Percentiles rank a stretch among this genome's conserved stretches.
Evolutionary conservation across 2,329 filamentous ascomycete species (phyloP).

Genomic region (Exserohilum rostratum): DNA sequence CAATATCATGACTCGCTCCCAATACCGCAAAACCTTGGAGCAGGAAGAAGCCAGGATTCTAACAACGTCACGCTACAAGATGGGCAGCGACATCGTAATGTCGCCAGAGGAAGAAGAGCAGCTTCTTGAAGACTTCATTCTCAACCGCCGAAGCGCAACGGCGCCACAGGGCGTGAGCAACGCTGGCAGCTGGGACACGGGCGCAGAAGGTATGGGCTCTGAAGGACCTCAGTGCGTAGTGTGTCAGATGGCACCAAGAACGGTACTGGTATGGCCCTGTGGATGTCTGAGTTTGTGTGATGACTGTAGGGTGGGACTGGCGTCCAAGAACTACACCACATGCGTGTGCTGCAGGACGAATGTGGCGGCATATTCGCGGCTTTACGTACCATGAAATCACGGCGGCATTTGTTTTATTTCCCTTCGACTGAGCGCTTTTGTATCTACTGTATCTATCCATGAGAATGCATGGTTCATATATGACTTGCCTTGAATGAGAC

Average conservation of each 20-base stretch:
- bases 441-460: not conserved
- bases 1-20: slow-evolving; percentile 79
- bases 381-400: slow-evolving; percentile 75
- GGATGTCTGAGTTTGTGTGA: slow-evolving; percentile 93
- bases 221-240: slow-evolving; percentile 88
- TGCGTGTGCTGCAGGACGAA: slow-evolving; percentile 93
- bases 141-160: slow-evolving; percentile 58
- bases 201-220: slow-evolving; percentile 75
- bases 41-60: slow-evolving; percentile 73
- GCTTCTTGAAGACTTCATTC: slow-evolving; percentile 64
- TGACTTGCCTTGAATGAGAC: not conserved
- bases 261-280: slow-evolving; percentile 95
- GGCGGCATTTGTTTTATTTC: not conserved
- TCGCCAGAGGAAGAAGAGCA: slow-evolving; percentile 61
- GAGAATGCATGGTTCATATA: not conserved
- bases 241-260: slow-evolving; percentile 83
- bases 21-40: slow-evolving; percentile 71
- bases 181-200: slow-evolving; percentile 65
- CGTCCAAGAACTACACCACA: slow-evolving; percentile 96
- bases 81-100: slow-evolving; percentile 30
- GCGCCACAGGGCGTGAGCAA: slow-evolving; percentile 35
- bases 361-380: slow-evolving; percentile 84
- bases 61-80: slow-evolving; percentile 47
- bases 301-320: slow-evolving; percentile 89
- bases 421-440: slow-evolving; percentile 1